These are phyloP conservation scores for Pezicula radicicola DNA, from an alignment of 2,329 filamentous ascomycete genomes.

Conservation along the genomic window DNA sequence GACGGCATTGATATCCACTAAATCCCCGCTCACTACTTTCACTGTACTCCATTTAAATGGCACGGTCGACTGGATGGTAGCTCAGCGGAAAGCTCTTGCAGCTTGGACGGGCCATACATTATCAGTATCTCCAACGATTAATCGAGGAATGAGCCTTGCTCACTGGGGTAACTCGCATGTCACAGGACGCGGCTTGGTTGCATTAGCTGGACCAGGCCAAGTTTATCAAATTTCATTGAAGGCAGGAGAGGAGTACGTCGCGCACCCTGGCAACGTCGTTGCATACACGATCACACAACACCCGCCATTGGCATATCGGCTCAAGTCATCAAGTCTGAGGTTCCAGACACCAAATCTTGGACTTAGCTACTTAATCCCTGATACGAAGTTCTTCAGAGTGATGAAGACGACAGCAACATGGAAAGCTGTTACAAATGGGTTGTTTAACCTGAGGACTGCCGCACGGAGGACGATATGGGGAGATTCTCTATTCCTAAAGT, in stretches of 20 bases:
- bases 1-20: slow-evolving; percentile 84
- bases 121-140: slow-evolving; percentile 70
- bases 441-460: slow-evolving; percentile 72
- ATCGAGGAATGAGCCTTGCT: slow-evolving; percentile 70
- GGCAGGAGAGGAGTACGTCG: slow-evolving; percentile 84
- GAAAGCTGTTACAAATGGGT: slow-evolving; percentile 61
- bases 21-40: slow-evolving; percentile 82
- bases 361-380: slow-evolving; percentile 61
- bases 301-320: slow-evolving; percentile 79
- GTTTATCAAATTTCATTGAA: slow-evolving; percentile 82
- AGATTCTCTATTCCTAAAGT: slow-evolving; percentile 87
- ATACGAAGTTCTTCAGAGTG: slow-evolving; percentile 68
- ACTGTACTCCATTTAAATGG: slow-evolving; percentile 87
- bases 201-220: slow-evolving; percentile 81
- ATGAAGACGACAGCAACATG: slow-evolving; percentile 72
- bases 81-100: slow-evolving; percentile 83
- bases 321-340: slow-evolving; percentile 71
- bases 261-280: slow-evolving; percentile 86
- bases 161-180: slow-evolving; percentile 91
- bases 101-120: slow-evolving; percentile 95
- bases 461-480: slow-evolving; percentile 86
- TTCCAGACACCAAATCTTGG: slow-evolving; percentile 74
- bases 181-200: slow-evolving; percentile 83
- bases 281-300: slow-evolving; percentile 79
- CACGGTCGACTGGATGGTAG: slow-evolving; percentile 90